Evolutionary conservation across 768 basidiomycete species (phyloP).

Genomic region (Hypsizygus marmoreus): DNA sequence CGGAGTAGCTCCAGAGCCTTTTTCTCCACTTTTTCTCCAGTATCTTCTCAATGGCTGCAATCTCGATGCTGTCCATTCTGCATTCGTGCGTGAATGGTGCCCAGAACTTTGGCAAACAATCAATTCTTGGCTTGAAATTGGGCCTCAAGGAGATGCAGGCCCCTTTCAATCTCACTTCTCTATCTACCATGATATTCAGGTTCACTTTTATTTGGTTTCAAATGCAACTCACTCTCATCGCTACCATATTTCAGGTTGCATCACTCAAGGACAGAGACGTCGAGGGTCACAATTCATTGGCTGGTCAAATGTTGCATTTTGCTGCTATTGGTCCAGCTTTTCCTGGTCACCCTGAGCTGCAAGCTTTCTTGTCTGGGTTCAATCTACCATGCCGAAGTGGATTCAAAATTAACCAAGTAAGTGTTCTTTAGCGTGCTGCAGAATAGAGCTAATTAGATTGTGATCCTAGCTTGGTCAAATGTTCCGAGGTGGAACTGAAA

Average conservation of each 20-base stretch:
- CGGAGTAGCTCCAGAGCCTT: no score
- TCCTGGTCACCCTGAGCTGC: conserved; percentile 1
- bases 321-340: conserved; percentile 1
- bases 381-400: neutral
- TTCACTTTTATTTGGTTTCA: neutral
- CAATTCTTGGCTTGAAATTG: no score
- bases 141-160: neutral
- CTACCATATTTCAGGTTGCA: neutral
- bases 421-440: no score
- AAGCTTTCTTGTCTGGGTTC: conserved; percentile 2
- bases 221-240: neutral
- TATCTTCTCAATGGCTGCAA: no score
- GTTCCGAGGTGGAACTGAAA: conserved; percentile 2
- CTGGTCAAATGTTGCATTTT: neutral
- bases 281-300: neutral
- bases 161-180: conserved; percentile 1
- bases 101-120: no score
- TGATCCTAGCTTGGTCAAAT: no score
- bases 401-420: no score
- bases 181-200: neutral
- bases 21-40: no score
- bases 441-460: no score
- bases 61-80: no score
- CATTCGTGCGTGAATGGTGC: no score
- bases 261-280: neutral